phyloP scores from a whole-genome alignment of 768 basidiomycete genomes.

The Rhodocollybia butyracea region DNA sequence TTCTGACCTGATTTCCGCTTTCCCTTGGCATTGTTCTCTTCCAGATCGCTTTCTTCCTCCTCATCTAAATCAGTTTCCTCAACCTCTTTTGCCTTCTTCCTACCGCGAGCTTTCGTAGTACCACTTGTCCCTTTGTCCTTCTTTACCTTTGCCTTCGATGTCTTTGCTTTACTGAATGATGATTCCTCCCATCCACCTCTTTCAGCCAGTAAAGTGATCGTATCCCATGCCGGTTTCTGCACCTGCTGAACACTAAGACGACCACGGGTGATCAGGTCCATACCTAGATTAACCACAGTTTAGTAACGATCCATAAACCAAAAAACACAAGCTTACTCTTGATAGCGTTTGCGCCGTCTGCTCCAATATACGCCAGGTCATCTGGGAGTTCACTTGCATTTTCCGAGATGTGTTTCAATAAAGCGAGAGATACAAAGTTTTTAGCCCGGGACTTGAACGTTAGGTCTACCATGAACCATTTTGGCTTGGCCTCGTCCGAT shows the following conservation, averaged over 20 bases:
- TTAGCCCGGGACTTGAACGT: conserved; percentile 60
- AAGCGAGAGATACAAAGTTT: conserved; percentile 75
- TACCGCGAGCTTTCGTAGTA: background rate
- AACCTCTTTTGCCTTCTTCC: background rate
- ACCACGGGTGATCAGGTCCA: conserved; percentile 79
- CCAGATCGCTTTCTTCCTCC: conserved; percentile 15
- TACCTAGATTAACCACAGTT: conserved; percentile 37
- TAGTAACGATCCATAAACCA: background rate
- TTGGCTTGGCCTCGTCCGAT: conserved; percentile 70
- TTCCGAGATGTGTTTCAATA: conserved; percentile 64
- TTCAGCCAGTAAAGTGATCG: conserved; percentile 57
- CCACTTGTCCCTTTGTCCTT: background rate
- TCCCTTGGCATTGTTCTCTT: background rate
- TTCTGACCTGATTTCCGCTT: background rate
- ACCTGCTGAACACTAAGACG: conserved; percentile 88
- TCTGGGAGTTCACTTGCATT: conserved; percentile 31
- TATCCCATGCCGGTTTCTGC: conserved; percentile 58
- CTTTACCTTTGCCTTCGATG: background rate
- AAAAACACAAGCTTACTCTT: conserved; percentile 43
- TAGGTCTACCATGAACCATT: conserved; percentile 92
- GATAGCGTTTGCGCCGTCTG: conserved; percentile 57
- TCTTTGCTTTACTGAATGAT: conserved; percentile 24
- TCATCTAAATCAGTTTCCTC: background rate
- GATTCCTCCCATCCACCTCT: conserved; percentile 76
- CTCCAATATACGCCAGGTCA: conserved; percentile 64